A percentile compares a stretch with the other conserved stretches of the same genome.
Conservation (phyloP, 805 yeast species). For the Debaryomyces prosopidis region DNA sequence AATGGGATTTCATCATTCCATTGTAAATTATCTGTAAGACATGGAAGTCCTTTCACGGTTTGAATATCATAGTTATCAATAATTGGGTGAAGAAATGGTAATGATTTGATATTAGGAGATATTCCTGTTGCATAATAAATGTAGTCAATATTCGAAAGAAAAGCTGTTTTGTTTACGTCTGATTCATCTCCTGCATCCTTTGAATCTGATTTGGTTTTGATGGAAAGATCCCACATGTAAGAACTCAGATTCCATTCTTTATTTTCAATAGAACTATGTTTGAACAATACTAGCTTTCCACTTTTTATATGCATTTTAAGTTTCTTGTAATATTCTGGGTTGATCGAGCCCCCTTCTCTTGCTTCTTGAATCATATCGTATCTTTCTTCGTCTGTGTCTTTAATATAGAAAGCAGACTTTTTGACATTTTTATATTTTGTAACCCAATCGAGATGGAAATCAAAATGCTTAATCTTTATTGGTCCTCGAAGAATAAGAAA, state of each 20-base stretch:
- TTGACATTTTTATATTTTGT: slow-evolving; percentile 48
- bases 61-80: slow-evolving; percentile 27
- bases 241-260: slow-evolving; percentile 24
- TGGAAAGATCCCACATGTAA: slow-evolving; percentile 23
- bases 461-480: slow-evolving; percentile 46
- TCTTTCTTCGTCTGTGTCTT: slow-evolving; percentile 44
- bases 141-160: slow-evolving; percentile 25
- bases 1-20: slow-evolving; percentile 41
- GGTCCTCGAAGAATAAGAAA: slow-evolving; percentile 36
- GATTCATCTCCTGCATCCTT: neutral
- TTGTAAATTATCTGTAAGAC: slow-evolving; percentile 44
- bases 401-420: slow-evolving; percentile 43
- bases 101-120: slow-evolving; percentile 23
- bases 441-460: slow-evolving; percentile 50
- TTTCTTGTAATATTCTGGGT: slow-evolving; percentile 42
- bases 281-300: slow-evolving; percentile 30
- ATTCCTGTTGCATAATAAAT: slow-evolving; percentile 46
- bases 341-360: slow-evolving; percentile 46
- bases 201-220: slow-evolving; percentile 8
- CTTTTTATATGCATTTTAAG: slow-evolving; percentile 26
- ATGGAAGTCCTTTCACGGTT: slow-evolving; percentile 38
- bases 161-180: slow-evolving; percentile 3
- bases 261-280: slow-evolving; percentile 24
- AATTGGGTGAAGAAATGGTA: slow-evolving; percentile 32
- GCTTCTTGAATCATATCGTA: slow-evolving; percentile 41